phyloP scores from a whole-genome alignment of 2,329 filamentous ascomycete genomes.

The Xylariaceae sp. region DNA sequence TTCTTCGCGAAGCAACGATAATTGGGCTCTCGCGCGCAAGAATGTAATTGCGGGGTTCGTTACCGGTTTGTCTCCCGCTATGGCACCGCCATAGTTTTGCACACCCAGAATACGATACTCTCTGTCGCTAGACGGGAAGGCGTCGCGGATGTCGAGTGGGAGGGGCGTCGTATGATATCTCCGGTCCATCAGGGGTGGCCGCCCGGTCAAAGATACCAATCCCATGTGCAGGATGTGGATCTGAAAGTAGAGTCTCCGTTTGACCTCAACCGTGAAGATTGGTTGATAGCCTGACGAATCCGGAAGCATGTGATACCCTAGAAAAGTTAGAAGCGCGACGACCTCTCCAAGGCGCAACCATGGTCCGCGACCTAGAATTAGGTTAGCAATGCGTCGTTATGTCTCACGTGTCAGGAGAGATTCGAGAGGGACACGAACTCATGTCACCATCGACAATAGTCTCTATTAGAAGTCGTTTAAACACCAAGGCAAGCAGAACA shows the following conservation, averaged over 20 bases:
- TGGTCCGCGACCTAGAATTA: constrained; percentile 23
- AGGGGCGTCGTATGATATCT: constrained; percentile 38
- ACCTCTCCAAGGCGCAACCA: constrained; percentile 30
- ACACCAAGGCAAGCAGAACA: constrained; percentile 9
- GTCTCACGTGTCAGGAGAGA: background rate
- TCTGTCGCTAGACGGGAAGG: constrained; percentile 33
- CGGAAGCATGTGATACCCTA: constrained; percentile 46
- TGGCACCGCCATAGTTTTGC: too few species aligned
- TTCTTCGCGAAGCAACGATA: constrained; percentile 53
- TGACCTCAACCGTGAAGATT: constrained; percentile 27
- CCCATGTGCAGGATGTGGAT: constrained; percentile 37
- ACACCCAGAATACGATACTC: constrained; percentile 33
- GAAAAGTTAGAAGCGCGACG: constrained; percentile 39
- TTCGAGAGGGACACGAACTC: constrained; percentile 13
- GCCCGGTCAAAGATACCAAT: constrained; percentile 40
- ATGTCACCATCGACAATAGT: constrained; percentile 12
- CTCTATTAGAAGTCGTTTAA: constrained; percentile 8
- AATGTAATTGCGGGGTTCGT: constrained; percentile 33
- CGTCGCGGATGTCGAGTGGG: constrained; percentile 39
- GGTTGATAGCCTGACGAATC: constrained; percentile 21
- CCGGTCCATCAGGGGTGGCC: constrained; percentile 38
- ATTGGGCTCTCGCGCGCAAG: constrained; percentile 31
- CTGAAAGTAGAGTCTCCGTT: constrained; percentile 33
- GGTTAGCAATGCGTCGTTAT: constrained; percentile 4
- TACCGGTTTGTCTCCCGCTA: constrained; percentile 20